A percentile compares a stretch with the other conserved stretches of the same genome.
phyloP scores from a whole-genome alignment of 2,329 filamentous ascomycete species.

The Westerdykella aurantiaca region DNA sequence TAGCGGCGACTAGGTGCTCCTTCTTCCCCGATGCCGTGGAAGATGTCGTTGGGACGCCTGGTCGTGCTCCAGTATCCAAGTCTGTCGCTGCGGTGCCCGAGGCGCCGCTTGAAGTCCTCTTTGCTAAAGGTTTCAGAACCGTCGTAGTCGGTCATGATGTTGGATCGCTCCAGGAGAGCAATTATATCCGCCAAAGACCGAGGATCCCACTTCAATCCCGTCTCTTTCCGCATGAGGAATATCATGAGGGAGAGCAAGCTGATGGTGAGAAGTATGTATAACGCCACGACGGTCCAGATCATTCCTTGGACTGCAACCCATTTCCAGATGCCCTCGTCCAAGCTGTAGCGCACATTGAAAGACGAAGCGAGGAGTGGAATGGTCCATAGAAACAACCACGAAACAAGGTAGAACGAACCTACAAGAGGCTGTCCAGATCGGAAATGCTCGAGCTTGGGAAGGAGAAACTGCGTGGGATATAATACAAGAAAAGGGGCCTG shows the following conservation, averaged over 20 bases:
- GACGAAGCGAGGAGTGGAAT: slow-evolving; percentile 74
- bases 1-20: slow-evolving; percentile 49
- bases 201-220: slow-evolving; percentile 80
- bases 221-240: slow-evolving; percentile 61
- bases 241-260: slow-evolving; percentile 54
- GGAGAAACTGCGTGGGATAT: slow-evolving; percentile 58
- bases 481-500: slow-evolving; percentile 59
- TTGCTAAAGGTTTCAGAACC: slow-evolving; percentile 59
- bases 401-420: slow-evolving; percentile 59
- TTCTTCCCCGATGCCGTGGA: slow-evolving; percentile 72
- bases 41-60: slow-evolving; percentile 58
- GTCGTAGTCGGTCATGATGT: slow-evolving; percentile 66
- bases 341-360: slow-evolving; percentile 61
- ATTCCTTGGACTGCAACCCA: slow-evolving; percentile 76
- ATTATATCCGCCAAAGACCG: slow-evolving; percentile 76
- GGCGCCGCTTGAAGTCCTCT: slow-evolving; percentile 50
- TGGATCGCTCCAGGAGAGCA: slow-evolving; percentile 71
- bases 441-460: slow-evolving; percentile 64
- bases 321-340: slow-evolving; percentile 58
- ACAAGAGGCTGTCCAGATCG: slow-evolving; percentile 62
- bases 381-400: slow-evolving; percentile 74
- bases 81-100: slow-evolving; percentile 57
- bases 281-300: slow-evolving; percentile 67
- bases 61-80: slow-evolving; percentile 83
- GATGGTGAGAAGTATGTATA: slow-evolving; percentile 64